Base-by-base conservation (phyloP, 202 grass and related monocot species). In the Eragrostis tef region DNA sequence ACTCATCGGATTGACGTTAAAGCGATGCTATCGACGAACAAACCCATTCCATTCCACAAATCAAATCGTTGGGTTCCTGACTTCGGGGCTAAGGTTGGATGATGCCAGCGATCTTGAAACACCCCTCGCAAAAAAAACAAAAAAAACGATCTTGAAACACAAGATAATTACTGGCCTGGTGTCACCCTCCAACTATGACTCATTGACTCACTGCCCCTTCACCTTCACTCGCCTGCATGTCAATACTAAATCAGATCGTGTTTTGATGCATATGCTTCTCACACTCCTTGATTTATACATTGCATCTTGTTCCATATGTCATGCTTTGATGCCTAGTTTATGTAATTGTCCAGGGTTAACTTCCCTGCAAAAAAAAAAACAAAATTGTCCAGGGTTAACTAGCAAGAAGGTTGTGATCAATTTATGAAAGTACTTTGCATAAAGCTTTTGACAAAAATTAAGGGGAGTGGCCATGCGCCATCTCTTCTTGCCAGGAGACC, bases 181-280 rank as follows among this genome's bases (percentile, higher is more conserved):
- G 71, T 75, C 53, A 74, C 47, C 70, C 20, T 75, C 48, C 48
- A 44, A 82, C 7, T 24, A 65, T 42, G 69, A 64, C 47, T 53
- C 76, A 3, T 24, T n/a, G n/a, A 75, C 16, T 57, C 24, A 41
- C 12, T 4, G 9, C 9, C n/a, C n/a, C n/a, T 60, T 47, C 42
- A 42, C 27, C 5, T 17, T 22, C 41, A 16, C 61, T 53, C 13
- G 13, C 34, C 7, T 43, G 27, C 4, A 47, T 9, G 26, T 47
- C 51, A n/a, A 16, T 6, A 11, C 24, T 7, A 25, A 49, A 15
- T 21, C 42, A 79, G 49, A 67, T 12, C 36, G 14, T 5, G 2
- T 25, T 8, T n/a, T 5, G 2, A n/a, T 79, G 60, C 19, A 36
- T 51, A 31, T 22, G 11, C 31, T 70, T 62, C 78, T 70, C 64